Evolutionary conservation across 805 yeast genomes (phyloP).

Genomic region (Candida corydali): DNA sequence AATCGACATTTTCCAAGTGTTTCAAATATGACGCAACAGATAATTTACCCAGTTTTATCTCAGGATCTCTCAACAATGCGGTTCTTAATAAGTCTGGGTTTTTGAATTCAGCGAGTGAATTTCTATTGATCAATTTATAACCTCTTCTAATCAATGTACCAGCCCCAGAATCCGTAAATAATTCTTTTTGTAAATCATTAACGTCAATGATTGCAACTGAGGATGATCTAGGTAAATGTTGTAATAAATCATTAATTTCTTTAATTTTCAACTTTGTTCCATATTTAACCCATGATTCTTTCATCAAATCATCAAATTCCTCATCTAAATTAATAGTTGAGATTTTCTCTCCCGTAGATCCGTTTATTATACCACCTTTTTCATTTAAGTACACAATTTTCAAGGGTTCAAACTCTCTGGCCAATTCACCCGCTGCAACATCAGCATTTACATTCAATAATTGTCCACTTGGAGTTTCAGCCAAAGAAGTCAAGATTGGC

Average conservation of each 20-base stretch:
- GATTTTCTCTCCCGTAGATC: slow-evolving; percentile 85
- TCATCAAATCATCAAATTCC: slow-evolving; percentile 86
- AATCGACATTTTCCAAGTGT: slow-evolving; percentile 55
- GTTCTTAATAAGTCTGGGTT: slow-evolving; percentile 74
- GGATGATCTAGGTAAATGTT: slow-evolving; percentile 92
- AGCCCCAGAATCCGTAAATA: slow-evolving; percentile 98
- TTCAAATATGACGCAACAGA: slow-evolving; percentile 82
- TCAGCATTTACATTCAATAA: slow-evolving; percentile 97
- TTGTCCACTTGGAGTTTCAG: slow-evolving; percentile 96
- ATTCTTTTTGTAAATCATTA: slow-evolving; percentile 90
- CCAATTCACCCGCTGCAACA: slow-evolving; percentile 97
- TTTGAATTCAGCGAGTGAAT: slow-evolving; percentile 62
- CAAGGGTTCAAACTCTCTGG: slow-evolving; percentile 93
- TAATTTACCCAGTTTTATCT: slow-evolving; percentile 61
- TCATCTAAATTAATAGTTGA: slow-evolving; percentile 91
- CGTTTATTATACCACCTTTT: slow-evolving; percentile 95
- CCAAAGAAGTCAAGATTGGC: slow-evolving; percentile 93
- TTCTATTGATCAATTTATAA: slow-evolving; percentile 73
- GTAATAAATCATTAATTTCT: slow-evolving; percentile 91
- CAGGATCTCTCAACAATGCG: slow-evolving; percentile 74
- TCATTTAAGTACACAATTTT: slow-evolving; percentile 95
- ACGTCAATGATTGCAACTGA: slow-evolving; percentile 97
- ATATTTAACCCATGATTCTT: slow-evolving; percentile 96
- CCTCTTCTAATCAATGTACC: slow-evolving; percentile 99
- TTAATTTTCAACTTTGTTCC: slow-evolving; percentile 97